phyloP scores from a whole-genome alignment of 2,329 filamentous ascomycete species.

The Cercospora berteroae region DNA sequence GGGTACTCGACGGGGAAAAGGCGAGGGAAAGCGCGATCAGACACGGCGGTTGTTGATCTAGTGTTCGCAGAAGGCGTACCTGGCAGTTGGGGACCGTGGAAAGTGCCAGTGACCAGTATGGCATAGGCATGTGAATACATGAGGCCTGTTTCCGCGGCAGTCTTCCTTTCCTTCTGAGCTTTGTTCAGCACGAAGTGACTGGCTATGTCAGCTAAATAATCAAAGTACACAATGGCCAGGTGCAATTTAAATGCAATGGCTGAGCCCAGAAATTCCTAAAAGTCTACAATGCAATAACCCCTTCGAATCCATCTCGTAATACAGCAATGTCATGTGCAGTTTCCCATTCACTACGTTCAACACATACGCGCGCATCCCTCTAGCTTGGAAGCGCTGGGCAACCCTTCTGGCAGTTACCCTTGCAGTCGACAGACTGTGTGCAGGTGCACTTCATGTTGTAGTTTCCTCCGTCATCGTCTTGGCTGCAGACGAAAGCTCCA shows the following conservation, averaged over 20 bases:
- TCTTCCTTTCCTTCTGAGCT: background rate
- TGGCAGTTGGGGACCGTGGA: background rate
- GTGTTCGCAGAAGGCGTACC: background rate
- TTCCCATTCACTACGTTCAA: background rate
- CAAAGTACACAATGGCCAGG: background rate
- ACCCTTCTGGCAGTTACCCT: background rate
- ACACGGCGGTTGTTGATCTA: background rate
- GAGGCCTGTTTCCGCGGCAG: background rate
- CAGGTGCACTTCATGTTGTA: background rate
- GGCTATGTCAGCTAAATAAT: background rate
- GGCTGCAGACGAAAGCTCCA: background rate
- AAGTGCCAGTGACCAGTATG: background rate
- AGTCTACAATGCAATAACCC: background rate
- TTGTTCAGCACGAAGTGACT: background rate
- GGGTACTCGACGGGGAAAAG: background rate
- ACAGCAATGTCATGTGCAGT: background rate
- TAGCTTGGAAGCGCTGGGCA: background rate
- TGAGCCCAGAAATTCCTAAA: background rate
- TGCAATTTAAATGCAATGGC: background rate
- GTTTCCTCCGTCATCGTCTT: background rate
- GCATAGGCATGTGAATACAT: background rate
- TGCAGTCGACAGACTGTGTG: background rate
- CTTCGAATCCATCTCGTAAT: background rate
- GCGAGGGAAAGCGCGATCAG: background rate
- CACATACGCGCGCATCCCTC: background rate